Percentiles rank a stretch among this genome's conserved stretches.
phyloP scores from a whole-genome alignment of 805 yeast species.

The Candida vaughaniae region DNA sequence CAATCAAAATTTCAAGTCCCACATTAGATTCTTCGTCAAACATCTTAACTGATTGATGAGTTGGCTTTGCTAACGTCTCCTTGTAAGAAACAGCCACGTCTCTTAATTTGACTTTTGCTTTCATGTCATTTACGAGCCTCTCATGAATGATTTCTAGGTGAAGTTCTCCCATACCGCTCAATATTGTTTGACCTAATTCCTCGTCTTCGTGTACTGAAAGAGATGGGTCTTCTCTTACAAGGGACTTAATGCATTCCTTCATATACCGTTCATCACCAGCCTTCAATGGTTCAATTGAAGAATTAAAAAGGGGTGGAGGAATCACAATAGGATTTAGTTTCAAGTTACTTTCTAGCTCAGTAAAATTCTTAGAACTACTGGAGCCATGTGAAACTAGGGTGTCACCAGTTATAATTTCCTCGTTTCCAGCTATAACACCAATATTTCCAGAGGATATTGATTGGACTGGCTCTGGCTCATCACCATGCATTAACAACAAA shows the following conservation, averaged over 20 bases:
- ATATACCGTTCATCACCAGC: constrained; percentile 76
- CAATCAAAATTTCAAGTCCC: constrained; percentile 27
- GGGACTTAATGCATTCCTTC: constrained; percentile 62
- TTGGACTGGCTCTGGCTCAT: constrained; percentile 70
- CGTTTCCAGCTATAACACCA: constrained; percentile 80
- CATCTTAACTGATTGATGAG: constrained; percentile 16
- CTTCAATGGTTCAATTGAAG: constrained; percentile 78
- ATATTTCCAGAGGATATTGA: constrained; percentile 74
- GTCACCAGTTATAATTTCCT: constrained; percentile 84
- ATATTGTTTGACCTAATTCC: constrained; percentile 82
- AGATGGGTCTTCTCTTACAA: constrained; percentile 91
- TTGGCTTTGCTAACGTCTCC: constrained; percentile 50
- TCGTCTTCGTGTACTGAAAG: constrained; percentile 69
- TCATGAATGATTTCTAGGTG: constrained; percentile 88
- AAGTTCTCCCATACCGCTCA: constrained; percentile 97
- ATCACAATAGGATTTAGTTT: constrained; percentile 71
- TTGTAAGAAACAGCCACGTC: constrained; percentile 87
- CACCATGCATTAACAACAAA: constrained; percentile 84
- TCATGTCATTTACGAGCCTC: constrained; percentile 74
- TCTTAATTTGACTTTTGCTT: constrained; percentile 78
- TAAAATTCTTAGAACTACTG: constrained; percentile 42
- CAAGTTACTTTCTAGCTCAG: constrained; percentile 42
- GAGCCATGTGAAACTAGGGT: constrained; percentile 68
- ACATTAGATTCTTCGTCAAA: constrained; percentile 21
- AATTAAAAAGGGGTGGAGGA: constrained; percentile 92